Evolutionary conservation across 2,329 filamentous ascomycete genomes (phyloP), one percentile per base, ranked within the genome.

Genomic region (Chaetoscypha palmicola): DNA sequence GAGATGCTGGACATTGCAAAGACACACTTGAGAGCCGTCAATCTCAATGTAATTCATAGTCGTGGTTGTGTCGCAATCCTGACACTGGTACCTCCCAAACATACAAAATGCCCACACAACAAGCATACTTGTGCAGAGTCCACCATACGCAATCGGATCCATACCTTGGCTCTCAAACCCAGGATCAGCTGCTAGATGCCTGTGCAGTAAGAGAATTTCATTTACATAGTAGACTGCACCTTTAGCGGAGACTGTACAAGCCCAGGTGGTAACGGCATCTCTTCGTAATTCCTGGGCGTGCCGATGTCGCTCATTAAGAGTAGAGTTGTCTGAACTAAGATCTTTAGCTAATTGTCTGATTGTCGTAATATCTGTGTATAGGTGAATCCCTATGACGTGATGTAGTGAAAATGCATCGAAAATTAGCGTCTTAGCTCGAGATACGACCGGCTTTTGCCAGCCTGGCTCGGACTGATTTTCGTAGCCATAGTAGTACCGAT

Each of bases 71-170:
- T 45, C 11, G 60, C 57, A 38, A 54, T 51, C 20, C 4, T 56
- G 53, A 26, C 64, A 68, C 1, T 58, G 41, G 11, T 52, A 35
- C 8, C 56, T 47, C 2, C 57, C 52, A 24, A 62, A 61, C 12
- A 53, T 56, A 10, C 61, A 58, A 57, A 64, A 68, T 0, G 61
- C 56, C 64, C 64, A 68, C 1, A 66, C 49, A 1, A 67, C 56
- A 2, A 64, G 44, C 0, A 63, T 61, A 2, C 59, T 59, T 0
- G 57, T 58, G 0, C 61, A 58, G 0, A 64, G 43, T 2, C 65
- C 56, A 1, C 66, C 56, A 26, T 65, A 62, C 0, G 59, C 51
- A 9, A 67, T 53, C 0, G 66, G 65, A 16, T 68, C 63, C 5
- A 61, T 21, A 3, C 46, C 5, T 22, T 45, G 33, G 2, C 45